A percentile compares a stretch with the other conserved stretches of the same genome.
These are phyloP conservation scores for Nidularia sp. DNA, from an alignment of 768 basidiomycete genomes.

Conservation along the genomic window DNA sequence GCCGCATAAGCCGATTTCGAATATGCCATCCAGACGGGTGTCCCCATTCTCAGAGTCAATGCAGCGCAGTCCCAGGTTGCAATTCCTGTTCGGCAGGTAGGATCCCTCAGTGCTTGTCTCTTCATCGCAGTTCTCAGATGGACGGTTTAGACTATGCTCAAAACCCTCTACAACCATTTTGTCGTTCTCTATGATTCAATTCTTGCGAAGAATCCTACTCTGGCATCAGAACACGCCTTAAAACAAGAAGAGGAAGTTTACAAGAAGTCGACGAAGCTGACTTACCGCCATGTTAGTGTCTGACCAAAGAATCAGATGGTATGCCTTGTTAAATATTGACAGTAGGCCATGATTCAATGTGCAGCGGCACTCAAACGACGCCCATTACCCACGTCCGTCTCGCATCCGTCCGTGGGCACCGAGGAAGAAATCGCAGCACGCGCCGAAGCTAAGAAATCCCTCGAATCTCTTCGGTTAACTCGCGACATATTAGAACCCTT, in stretches of 20 bases:
- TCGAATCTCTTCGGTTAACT: constrained; percentile 52
- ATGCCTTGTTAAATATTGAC: constrained; percentile 7
- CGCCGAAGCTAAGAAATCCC: constrained; percentile 46
- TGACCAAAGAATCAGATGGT: background rate
- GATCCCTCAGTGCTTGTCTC: constrained; percentile 5
- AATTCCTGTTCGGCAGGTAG: constrained; percentile 69
- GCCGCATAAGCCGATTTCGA: no score
- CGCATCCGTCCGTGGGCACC: constrained; percentile 77
- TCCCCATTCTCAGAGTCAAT: constrained; percentile 61
- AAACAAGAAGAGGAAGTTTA: constrained; percentile 82
- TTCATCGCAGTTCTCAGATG: background rate
- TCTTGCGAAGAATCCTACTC: constrained; percentile 44
- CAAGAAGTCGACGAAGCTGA: constrained; percentile 65
- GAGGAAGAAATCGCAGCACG: constrained; percentile 59
- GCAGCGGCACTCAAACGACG: constrained; percentile 46
- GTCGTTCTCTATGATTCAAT: constrained; percentile 59
- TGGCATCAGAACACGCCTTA: constrained; percentile 78
- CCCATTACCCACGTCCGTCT: constrained; percentile 46
- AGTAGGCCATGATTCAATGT: constrained; percentile 48
- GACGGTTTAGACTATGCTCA: constrained; percentile 59
- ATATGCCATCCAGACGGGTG: constrained; percentile 39
- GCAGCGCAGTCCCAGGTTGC: constrained; percentile 70
- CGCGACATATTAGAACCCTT: constrained; percentile 50
- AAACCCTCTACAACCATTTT: constrained; percentile 72
- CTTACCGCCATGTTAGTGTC: constrained; percentile 73